Evolutionary conservation across 257 asterid species (phyloP), one percentile per base, ranked within the genome.

Genomic region (Ophiorrhiza pumila): DNA sequence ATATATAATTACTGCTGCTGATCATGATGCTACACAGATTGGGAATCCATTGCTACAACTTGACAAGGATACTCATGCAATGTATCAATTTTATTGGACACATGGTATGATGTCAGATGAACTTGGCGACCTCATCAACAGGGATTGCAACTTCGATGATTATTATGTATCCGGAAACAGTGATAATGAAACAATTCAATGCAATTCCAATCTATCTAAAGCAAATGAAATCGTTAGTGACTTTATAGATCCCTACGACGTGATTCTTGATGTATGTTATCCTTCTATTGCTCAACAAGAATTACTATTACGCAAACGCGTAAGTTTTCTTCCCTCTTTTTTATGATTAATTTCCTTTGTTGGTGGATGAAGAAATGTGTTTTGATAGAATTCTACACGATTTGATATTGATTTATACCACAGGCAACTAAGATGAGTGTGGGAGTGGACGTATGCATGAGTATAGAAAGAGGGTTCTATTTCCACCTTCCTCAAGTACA

Each of bases 91-190:
- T 71, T 66, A 82, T 22, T 90, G 97, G 98, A 82, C 97, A 20
- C 97, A 89, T 46, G 98, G 98, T 32, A 87, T 92, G 71, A 90
- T 92, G 56, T 90, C 98, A 7, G 96, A 92, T 69, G 86, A 85
- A 41, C 60, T 89, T 8, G 76, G 65, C 25, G 20, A 79, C 5
- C 72, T 70, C 27, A 83, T 90, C n/a, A 84, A 81, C 9, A 76
- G n/a, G 17, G 81, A 78, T 15, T 92, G 98, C 81, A 83, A 89
- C 78, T 86, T 77, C 71, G 77, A 76, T 39, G 83, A 82, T 73
- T 82, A 82, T 73, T 82, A 82, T 42, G 72, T 71, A 13, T 79
- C 57, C 65, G 41, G 57, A 37, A 7, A 14, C 34, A 34, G 71
- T 50, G 83, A 82, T 39, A 82, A 82, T 37, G 81, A 52, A 11